phyloP scores from a whole-genome alignment of 2,329 filamentous ascomycete genomes.

The Aspergillus proliferans region DNA sequence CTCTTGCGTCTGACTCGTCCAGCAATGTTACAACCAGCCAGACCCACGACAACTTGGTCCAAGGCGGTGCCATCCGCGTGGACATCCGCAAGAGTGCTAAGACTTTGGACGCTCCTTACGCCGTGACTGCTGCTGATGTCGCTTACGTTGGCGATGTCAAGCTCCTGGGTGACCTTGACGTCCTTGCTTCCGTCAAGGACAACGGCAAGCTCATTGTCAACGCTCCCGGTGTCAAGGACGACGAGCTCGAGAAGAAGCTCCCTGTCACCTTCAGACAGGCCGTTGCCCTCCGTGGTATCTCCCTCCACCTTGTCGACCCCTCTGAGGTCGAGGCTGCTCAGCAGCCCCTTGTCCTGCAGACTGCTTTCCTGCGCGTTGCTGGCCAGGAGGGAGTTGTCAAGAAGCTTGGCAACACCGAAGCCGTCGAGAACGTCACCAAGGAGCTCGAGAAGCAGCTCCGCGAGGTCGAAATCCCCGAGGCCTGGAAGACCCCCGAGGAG shows the following conservation, averaged over 20 bases:
- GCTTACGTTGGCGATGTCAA: conserved; percentile 72
- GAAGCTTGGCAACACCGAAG: conserved; percentile 61
- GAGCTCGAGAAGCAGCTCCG: conserved; percentile 64
- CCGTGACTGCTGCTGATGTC: conserved; percentile 71
- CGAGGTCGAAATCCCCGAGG: conserved; percentile 66
- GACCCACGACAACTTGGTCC: conserved; percentile 57
- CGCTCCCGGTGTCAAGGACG: conserved; percentile 73
- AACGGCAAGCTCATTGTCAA: conserved; percentile 69
- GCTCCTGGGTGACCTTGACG: conserved; percentile 70
- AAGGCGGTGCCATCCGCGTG: conserved; percentile 73
- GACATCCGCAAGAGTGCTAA: conserved; percentile 80
- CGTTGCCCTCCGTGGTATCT: conserved; percentile 62
- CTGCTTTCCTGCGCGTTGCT: conserved; percentile 76
- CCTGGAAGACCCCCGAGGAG: conserved; percentile 68
- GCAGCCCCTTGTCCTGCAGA: conserved; percentile 64
- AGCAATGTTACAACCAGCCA: conserved; percentile 57
- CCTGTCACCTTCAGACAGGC: conserved; percentile 63
- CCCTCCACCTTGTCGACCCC: conserved; percentile 71
- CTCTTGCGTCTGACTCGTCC: conserved; percentile 55
- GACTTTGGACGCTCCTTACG: conserved; percentile 77
- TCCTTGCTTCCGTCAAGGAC: conserved; percentile 63
- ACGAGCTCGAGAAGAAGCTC: conserved; percentile 82
- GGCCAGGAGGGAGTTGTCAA: conserved; percentile 58
- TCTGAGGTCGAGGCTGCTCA: conserved; percentile 60
- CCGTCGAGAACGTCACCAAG: conserved; percentile 54